Evolutionary conservation across 495 filamentous ascomycete species (phyloP).

Genomic region (Saxophila tyrrhenica): DNA sequence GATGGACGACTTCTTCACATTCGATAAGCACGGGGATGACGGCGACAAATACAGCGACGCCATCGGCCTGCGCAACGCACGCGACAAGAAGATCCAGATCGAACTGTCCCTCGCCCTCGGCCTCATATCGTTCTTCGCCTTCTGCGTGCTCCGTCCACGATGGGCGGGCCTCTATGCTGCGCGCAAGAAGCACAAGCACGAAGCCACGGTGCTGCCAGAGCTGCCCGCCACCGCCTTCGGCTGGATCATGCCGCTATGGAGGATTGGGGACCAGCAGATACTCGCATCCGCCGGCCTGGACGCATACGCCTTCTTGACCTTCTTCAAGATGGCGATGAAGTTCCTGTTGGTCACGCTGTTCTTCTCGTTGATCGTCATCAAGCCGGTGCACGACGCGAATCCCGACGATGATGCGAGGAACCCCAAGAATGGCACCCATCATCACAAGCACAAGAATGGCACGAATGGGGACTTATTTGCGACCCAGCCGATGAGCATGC

Average conservation of each 20-base stretch:
- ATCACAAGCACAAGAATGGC: constrained; percentile 12
- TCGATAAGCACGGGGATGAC: constrained; percentile 7
- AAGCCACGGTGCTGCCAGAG: constrained; percentile 63
- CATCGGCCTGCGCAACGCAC: constrained; percentile 28
- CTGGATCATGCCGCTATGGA: constrained; percentile 87
- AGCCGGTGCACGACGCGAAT: constrained; percentile 70
- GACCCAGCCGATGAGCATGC: background rate
- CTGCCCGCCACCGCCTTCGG: constrained; percentile 82
- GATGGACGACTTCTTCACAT: constrained; percentile 11
- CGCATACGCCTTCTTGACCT: constrained; percentile 87
- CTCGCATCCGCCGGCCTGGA: constrained; percentile 86
- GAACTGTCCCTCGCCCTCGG: constrained; percentile 48
- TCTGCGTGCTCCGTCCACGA: constrained; percentile 72
- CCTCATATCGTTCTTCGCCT: constrained; percentile 47
- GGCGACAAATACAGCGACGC: constrained; percentile 23
- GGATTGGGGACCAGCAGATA: constrained; percentile 78
- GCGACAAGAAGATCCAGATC: constrained; percentile 49
- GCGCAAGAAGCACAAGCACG: constrained; percentile 57
- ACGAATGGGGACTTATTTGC: background rate
- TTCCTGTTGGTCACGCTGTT: constrained; percentile 68
- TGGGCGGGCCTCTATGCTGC: constrained; percentile 92
- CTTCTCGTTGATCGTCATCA: constrained; percentile 67
- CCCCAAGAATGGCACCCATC: constrained; percentile 32
- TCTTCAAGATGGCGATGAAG: constrained; percentile 87
- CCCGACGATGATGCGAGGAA: constrained; percentile 36